A percentile compares a stretch with the other conserved stretches of the same genome.
Evolutionary conservation across 306 rosid genomes (phyloP).

Genomic region (Fragaria nilgerrensis): DNA sequence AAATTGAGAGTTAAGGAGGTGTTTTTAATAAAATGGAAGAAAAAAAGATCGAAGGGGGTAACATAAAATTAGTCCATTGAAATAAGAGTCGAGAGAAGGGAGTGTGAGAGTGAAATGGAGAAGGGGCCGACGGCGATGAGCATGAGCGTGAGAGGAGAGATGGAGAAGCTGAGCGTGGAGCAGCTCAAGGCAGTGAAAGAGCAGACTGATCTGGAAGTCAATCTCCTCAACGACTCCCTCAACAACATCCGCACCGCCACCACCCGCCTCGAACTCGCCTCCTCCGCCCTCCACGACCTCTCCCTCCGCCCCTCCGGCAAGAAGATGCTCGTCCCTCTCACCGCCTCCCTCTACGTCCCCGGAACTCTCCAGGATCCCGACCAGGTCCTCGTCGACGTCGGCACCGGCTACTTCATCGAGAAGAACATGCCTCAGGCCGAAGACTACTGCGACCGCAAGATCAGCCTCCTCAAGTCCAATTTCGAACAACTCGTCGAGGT

Average conservation of each 20-base stretch:
- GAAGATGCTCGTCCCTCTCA: slow-evolving; percentile 84
- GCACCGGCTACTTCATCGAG: slow-evolving; percentile 95
- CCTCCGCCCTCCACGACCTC: slow-evolving; percentile 79
- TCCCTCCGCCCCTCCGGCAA: slow-evolving; percentile 70
- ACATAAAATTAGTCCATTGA: no score
- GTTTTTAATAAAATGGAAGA: no score
- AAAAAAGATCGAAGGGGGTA: no score
- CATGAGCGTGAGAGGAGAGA: slow-evolving; percentile 21
- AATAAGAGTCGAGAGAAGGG: not conserved
- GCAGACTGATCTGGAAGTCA: slow-evolving; percentile 76
- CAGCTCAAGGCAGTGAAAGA: slow-evolving; percentile 80
- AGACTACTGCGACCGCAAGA: slow-evolving; percentile 87
- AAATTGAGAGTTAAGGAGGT: no score
- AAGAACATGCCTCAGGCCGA: slow-evolving; percentile 84
- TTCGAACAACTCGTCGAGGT: slow-evolving; percentile 96
- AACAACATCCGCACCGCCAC: slow-evolving; percentile 87
- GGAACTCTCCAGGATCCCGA: slow-evolving; percentile 72
- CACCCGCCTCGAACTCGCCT: slow-evolving; percentile 74
- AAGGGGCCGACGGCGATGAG: slow-evolving; percentile 19
- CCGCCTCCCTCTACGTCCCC: slow-evolving; percentile 91
- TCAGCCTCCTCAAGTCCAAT: slow-evolving; percentile 79
- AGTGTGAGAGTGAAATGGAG: not conserved
- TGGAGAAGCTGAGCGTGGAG: slow-evolving; percentile 86
- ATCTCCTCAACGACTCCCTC: slow-evolving; percentile 85
- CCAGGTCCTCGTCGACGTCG: slow-evolving; percentile 78